Evolutionary conservation across 2,329 filamentous ascomycete genomes (phyloP), one percentile per base, ranked within the genome.

Genomic region (Cryphonectria japonica): DNA sequence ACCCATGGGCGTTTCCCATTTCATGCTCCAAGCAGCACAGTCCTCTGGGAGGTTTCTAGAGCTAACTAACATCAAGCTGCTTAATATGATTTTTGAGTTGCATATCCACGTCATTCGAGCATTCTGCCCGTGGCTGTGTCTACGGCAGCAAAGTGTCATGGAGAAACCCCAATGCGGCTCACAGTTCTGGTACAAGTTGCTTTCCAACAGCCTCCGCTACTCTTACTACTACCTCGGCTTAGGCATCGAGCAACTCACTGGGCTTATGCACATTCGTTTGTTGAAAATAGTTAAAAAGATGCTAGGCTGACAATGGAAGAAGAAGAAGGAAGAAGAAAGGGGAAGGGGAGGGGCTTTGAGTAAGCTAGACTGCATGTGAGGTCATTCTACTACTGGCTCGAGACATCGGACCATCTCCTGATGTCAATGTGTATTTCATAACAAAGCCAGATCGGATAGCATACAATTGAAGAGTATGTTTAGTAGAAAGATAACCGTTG

Each of bases 1-100:
- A 67, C 59, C 54, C 66, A 50, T 8, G 11, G 66, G 26, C 37
- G 52, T 67, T 67, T 59, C 34, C 8, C 2, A 34, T 60, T n/a
- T 39, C n/a, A 50, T 60, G 39, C 39, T 46, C 14, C 22, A 22
- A 46, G 54, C 39, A 32, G 19, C 50, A 34, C n/a, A 32, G 4
- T 29, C 22, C 16, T 5, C 37, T 32, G 39, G 61, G 46, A 14
- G 16, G 22, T 64, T 26, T 41, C 37, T 32, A 19, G 61, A 19
- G 39, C 22, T n/a, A 32, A 39, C 39, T n/a, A 32, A 39, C 39
- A 46, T 32, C n/a, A 19, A 64, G 39, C 39, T n/a, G 22, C 43
- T n/a, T 46, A 64, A 29, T 64, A 32, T 32, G n/a, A 46, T n/a
- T 3, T 5, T 29, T 11, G 4, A 41, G 29, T 64, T 46, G 61